Base-by-base conservation (phyloP, 805 yeast species). In the Candida insectorum region DNA sequence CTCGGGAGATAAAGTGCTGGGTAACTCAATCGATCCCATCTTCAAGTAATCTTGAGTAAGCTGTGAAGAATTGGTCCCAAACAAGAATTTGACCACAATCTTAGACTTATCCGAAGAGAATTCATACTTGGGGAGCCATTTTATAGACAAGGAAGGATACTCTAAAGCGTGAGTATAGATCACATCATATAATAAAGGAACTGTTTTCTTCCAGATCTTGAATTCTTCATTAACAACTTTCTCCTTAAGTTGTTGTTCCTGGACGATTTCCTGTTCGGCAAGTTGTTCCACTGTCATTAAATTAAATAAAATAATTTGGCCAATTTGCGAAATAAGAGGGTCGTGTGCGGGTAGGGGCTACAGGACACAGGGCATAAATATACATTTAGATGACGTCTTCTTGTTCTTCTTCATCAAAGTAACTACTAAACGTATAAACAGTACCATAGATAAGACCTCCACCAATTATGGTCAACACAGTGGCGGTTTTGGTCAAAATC, bases 401-500 rank as follows among this genome's bases (percentile, higher is more conserved):
- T 12, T 62, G 61, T 4, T 51, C 60, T 2, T 40, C 34, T 11
- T 49, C 57, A 38, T 76, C 79, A 68, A 91, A 91, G 51, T 85
- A 86, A 53, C 80, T 68, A 4, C 85, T 79, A 54, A 91, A 91
- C 6, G 85, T 76, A 31, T 85, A 82, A 20, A 91, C 87, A 5
- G 96, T 82, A 5, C 80, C 74, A 59, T 84, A 89, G 28, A 91
- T 85, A 40, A 89, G 70, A 13, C 71, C 42, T n/a, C 97, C 97
- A 11, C 97, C 98, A 9, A 69, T 36, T 20, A 85, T 73, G 29
- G 95, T 83, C 79, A 91, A 79, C 13, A 75, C 45, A 59, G 79
- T 75, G 14, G 96, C 95, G 5, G 77, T 62, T 12, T 69, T 56
- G n/a, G 80, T 75, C 40, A 91, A 76, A 28, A 87, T 65, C 40